phyloP scores from a whole-genome alignment of 345 rosid genomes.

The Moringa oleifera region DNA sequence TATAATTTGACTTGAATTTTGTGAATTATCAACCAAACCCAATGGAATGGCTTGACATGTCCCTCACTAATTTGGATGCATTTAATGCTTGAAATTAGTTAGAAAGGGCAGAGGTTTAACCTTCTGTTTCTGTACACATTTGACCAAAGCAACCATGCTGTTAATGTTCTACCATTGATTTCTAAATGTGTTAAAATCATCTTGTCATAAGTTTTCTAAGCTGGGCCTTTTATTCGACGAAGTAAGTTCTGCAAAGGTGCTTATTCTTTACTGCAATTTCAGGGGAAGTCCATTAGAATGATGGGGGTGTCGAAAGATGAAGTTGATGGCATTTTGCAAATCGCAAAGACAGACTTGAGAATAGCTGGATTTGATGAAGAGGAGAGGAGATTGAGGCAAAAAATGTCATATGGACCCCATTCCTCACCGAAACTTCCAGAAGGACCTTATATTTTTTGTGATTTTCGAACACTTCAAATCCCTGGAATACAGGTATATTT shows the following conservation, averaged over 20 bases:
- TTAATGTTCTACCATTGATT: too few species aligned
- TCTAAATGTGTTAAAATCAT: not conserved
- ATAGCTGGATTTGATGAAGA: slow-evolving; percentile 92
- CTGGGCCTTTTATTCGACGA: too few species aligned
- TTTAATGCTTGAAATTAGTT: not conserved
- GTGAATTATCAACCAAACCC: not conserved
- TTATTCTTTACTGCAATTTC: slow-evolving; percentile 13
- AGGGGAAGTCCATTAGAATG: slow-evolving; percentile 82
- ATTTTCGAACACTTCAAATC: slow-evolving; percentile 71
- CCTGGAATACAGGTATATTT: slow-evolving; percentile 66
- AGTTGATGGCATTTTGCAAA: slow-evolving; percentile 44
- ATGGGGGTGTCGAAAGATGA: slow-evolving; percentile 86
- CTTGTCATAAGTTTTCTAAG: slow-evolving; percentile 2
- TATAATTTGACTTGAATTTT: too few species aligned
- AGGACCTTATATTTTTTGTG: slow-evolving; percentile 72
- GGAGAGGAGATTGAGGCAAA: slow-evolving; percentile 65
- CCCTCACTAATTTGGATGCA: not conserved
- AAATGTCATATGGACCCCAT: slow-evolving; percentile 23
- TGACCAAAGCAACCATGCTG: not conserved
- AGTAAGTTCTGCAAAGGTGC: not conserved
- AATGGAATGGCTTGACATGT: not conserved
- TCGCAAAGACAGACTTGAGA: slow-evolving; percentile 48
- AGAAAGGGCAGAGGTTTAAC: not conserved
- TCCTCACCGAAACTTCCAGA: slow-evolving; percentile 55
- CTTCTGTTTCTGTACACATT: not conserved